A percentile compares a stretch with the other conserved stretches of the same genome.
These are phyloP conservation scores for Combretum micranthum DNA, from an alignment of 345 rosid species.

Conservation along the genomic window DNA sequence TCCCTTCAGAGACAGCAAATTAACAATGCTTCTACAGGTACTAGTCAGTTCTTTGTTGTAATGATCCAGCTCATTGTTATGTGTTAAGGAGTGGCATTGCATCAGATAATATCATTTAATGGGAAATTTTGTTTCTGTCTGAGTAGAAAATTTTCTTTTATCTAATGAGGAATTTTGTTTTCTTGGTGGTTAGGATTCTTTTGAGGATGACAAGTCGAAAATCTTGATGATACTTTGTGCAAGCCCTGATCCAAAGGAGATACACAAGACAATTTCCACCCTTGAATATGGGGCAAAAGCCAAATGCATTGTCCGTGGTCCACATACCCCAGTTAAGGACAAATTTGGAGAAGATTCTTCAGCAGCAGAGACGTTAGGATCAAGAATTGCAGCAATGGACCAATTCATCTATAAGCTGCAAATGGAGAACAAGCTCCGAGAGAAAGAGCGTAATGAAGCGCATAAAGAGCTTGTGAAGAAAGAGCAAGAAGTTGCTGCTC, in stretches of 20 bases:
- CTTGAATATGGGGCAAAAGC: slow-evolving; percentile 98
- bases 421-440: slow-evolving; percentile 74
- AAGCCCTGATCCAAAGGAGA: slow-evolving; percentile 91
- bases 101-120: too few species aligned
- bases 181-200: slow-evolving; percentile 65
- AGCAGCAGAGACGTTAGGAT: slow-evolving; percentile 52
- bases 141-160: background rate
- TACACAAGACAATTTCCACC: slow-evolving; percentile 94
- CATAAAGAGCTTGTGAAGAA: slow-evolving; percentile 65
- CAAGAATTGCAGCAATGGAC: slow-evolving; percentile 87
- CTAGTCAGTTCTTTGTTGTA: background rate
- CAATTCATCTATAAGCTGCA: slow-evolving; percentile 78
- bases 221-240: slow-evolving; percentile 94
- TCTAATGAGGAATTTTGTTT: background rate
- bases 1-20: slow-evolving; percentile 94
- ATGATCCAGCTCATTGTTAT: too few species aligned
- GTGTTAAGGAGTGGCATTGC: too few species aligned
- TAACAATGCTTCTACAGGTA: slow-evolving; percentile 95
- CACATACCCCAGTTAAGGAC: slow-evolving; percentile 67
- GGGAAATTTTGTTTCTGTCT: background rate
- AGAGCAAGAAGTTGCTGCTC: slow-evolving; percentile 70
- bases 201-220: slow-evolving; percentile 92
- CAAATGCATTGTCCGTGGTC: slow-evolving; percentile 86
- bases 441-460: slow-evolving; percentile 72
- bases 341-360: slow-evolving; percentile 56